A percentile compares a stretch with the other conserved stretches of the same genome.
Evolutionary conservation across 805 yeast genomes (phyloP).

Genomic region (Brettanomyces custersianus): DNA sequence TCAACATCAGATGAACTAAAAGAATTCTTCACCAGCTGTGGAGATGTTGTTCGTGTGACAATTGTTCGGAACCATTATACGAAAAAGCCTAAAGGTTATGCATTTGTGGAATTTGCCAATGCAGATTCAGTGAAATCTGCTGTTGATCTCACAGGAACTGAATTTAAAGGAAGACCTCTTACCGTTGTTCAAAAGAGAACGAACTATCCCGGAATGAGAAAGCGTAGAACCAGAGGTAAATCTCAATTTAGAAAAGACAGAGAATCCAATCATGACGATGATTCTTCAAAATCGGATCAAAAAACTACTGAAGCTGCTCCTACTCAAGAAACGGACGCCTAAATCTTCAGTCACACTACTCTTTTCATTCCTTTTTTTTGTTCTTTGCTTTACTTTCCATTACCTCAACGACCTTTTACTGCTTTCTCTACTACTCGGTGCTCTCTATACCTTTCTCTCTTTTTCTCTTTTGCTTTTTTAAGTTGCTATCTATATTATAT

Average conservation of each 20-base stretch:
- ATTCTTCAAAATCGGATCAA: not conserved
- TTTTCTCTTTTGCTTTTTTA: not conserved
- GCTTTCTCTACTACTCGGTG: too few species aligned
- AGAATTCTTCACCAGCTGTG: slow-evolving; percentile 58
- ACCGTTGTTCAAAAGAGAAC: slow-evolving; percentile 72
- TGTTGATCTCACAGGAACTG: slow-evolving; percentile 51
- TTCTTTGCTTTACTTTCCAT: not conserved
- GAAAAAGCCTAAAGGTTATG: slow-evolving; percentile 80
- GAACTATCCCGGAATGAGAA: slow-evolving; percentile 49
- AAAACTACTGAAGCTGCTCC: not conserved
- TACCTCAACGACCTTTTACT: too few species aligned
- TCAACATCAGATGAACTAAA: slow-evolving; percentile 71
- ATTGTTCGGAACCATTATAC: slow-evolving; percentile 61
- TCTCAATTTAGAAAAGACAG: slow-evolving; percentile 8
- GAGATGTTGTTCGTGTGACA: slow-evolving; percentile 71
- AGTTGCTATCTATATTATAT: not conserved
- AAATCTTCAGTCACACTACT: not conserved
- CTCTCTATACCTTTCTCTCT: too few species aligned
- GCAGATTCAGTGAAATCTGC: slow-evolving; percentile 56
- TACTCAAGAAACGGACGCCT: not conserved
- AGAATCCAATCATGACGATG: not conserved
- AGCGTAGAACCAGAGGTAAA: slow-evolving; percentile 29
- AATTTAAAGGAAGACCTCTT: slow-evolving; percentile 57
- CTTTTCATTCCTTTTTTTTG: not conserved
- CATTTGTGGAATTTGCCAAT: slow-evolving; percentile 72